A percentile compares a stretch with the other conserved stretches of the same genome.
Conservation (phyloP, 2,329 filamentous ascomycete genomes). For the Bipolaris bicolor region DNA sequence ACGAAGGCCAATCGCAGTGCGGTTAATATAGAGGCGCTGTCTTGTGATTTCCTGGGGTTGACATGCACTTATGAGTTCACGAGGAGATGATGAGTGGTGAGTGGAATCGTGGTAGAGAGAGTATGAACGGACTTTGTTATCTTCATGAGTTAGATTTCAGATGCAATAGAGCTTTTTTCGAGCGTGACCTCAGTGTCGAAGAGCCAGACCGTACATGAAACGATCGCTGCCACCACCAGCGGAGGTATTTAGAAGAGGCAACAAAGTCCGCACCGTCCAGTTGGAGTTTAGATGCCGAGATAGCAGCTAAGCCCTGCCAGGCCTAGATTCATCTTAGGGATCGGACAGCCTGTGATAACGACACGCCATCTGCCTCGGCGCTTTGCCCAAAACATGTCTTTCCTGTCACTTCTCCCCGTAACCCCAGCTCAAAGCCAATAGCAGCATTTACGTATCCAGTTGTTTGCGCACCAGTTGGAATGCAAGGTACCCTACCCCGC, state of each 20-base stretch:
- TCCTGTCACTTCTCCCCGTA: background rate
- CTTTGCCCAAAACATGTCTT: background rate
- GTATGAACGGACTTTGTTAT: background rate
- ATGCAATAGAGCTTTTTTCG: background rate
- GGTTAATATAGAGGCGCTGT: background rate
- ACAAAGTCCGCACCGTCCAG: background rate
- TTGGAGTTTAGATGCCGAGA: background rate
- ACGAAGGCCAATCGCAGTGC: background rate
- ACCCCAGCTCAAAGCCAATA: background rate
- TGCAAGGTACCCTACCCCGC: background rate
- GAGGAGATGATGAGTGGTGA: background rate
- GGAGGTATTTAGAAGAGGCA: background rate
- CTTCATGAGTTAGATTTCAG: background rate
- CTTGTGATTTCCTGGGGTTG: background rate
- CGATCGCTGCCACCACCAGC: background rate
- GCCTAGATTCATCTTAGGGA: background rate
- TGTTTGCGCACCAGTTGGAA: background rate
- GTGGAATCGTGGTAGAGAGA: background rate
- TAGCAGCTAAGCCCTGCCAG: slow-evolving; percentile 3
- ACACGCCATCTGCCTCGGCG: slow-evolving; percentile 19
- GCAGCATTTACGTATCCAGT: background rate
- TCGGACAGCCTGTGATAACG: slow-evolving; percentile 24
- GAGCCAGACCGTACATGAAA: background rate
- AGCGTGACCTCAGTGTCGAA: background rate
- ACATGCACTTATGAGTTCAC: background rate